Evolutionary conservation across 306 rosid genomes (phyloP).

Genomic region (Fragaria ananassa): DNA sequence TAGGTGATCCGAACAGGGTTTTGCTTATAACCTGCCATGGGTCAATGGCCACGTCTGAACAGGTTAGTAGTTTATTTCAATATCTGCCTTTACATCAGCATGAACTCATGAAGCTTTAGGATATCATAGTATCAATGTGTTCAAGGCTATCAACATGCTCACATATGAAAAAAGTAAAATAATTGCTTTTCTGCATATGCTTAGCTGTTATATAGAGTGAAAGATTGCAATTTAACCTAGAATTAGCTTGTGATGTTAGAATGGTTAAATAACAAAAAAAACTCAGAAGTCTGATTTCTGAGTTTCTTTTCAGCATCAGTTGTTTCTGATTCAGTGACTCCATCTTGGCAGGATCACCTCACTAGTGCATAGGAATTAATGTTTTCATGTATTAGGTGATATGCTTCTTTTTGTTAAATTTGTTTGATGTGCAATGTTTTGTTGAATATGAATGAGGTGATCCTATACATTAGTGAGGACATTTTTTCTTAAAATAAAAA

Average conservation of each 20-base stretch:
- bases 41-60: slow-evolving; percentile 96
- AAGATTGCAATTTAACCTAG: not conserved
- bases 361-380: not conserved
- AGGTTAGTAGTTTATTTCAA: slow-evolving; percentile 51
- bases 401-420: not conserved
- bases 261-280: not conserved
- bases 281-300: not conserved
- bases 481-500: no score
- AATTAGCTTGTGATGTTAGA: not conserved
- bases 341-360: not conserved
- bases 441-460: no score
- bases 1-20: slow-evolving; percentile 95
- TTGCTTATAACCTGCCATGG: slow-evolving; percentile 92
- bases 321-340: not conserved
- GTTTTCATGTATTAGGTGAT: not conserved
- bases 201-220: not conserved
- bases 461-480: no score
- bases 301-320: not conserved
- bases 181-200: not conserved
- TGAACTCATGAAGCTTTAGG: not conserved
- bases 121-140: not conserved
- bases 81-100: slow-evolving; percentile 11
- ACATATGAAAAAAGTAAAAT: not conserved
- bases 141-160: not conserved
- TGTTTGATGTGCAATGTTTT: not conserved